These are phyloP conservation scores for Hericium alpestre DNA, from an alignment of 768 basidiomycete species.

Conservation along the genomic window DNA sequence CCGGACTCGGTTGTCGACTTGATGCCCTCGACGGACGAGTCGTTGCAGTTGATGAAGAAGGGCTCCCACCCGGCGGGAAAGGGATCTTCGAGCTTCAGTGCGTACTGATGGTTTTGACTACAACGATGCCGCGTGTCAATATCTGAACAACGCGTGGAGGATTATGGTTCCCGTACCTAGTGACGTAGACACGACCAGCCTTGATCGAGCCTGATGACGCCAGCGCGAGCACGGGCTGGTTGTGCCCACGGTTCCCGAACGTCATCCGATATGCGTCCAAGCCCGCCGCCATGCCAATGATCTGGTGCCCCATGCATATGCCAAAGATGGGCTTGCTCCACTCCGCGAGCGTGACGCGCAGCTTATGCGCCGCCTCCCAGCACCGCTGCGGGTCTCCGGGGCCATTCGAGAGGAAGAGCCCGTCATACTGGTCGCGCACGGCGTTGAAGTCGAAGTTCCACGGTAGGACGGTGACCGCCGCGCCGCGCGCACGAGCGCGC, in stretches of 20 bases:
- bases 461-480: conserved; percentile 88
- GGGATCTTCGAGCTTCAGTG: conserved; percentile 84
- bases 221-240: conserved; percentile 93
- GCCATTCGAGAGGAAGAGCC: conserved; percentile 92
- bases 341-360: conserved; percentile 73
- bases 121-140: neutral
- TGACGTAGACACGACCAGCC: conserved; percentile 95
- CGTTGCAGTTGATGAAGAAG: conserved; percentile 99
- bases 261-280: conserved; percentile 97
- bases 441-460: conserved; percentile 97
- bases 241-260: conserved; percentile 99
- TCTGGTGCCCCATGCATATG: conserved; percentile 98
- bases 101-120: conserved; percentile 97
- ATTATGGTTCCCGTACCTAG: conserved; percentile 40
- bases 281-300: conserved; percentile 95
- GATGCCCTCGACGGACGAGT: conserved; percentile 97
- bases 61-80: conserved; percentile 98
- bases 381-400: conserved; percentile 91
- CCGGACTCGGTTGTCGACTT: conserved; percentile 86
- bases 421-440: conserved; percentile 84
- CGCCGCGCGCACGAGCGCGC: conserved; percentile 87
- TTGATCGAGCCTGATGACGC: conserved; percentile 90
- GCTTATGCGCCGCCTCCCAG: conserved; percentile 70
- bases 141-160: neutral
- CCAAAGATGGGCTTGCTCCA: conserved; percentile 95